phyloP scores from a whole-genome alignment of 2,329 filamentous ascomycete genomes.

The Seiridium unicorne region DNA sequence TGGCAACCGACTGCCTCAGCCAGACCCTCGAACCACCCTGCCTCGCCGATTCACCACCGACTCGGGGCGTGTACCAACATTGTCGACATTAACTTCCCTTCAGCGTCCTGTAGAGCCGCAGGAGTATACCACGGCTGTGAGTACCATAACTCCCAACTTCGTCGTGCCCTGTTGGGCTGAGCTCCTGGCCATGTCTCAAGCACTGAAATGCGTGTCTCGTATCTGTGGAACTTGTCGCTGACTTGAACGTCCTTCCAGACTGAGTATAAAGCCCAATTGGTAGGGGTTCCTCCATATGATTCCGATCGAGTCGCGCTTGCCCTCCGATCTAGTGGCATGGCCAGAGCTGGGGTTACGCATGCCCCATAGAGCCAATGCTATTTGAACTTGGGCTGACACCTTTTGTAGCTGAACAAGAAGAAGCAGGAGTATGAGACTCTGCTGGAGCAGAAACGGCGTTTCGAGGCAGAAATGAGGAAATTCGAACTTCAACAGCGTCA shows the following conservation, averaged over 20 bases:
- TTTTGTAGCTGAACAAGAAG: constrained; percentile 81
- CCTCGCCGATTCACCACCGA: constrained; percentile 95
- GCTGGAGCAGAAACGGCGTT: constrained; percentile 82
- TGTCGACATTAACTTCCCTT: constrained; percentile 57
- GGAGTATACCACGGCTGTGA: constrained; percentile 43
- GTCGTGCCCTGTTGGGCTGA: constrained; percentile 5
- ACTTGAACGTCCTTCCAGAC: constrained; percentile 19
- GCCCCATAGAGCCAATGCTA: neutral
- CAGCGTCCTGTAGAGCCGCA: constrained; percentile 48
- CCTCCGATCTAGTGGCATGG: constrained; percentile 6
- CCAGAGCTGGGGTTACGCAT: neutral
- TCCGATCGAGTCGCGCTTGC: constrained; percentile 6
- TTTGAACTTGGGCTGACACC: constrained; percentile 30
- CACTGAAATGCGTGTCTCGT: constrained; percentile 24
- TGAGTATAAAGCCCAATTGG: constrained; percentile 62
- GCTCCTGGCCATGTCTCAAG: constrained; percentile 24
- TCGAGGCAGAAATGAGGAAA: constrained; percentile 89
- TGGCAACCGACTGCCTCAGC: constrained; percentile 59
- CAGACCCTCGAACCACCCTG: constrained; percentile 73
- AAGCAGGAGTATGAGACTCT: constrained; percentile 89
- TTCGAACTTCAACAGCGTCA: constrained; percentile 81
- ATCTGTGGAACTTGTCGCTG: constrained; percentile 26
- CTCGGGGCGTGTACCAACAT: constrained; percentile 76
- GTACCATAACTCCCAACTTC: constrained; percentile 13
- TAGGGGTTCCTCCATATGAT: constrained; percentile 42